Evolutionary conservation across 2,329 filamentous ascomycete genomes (phyloP).

Genomic region (Aureobasidium sp.): DNA sequence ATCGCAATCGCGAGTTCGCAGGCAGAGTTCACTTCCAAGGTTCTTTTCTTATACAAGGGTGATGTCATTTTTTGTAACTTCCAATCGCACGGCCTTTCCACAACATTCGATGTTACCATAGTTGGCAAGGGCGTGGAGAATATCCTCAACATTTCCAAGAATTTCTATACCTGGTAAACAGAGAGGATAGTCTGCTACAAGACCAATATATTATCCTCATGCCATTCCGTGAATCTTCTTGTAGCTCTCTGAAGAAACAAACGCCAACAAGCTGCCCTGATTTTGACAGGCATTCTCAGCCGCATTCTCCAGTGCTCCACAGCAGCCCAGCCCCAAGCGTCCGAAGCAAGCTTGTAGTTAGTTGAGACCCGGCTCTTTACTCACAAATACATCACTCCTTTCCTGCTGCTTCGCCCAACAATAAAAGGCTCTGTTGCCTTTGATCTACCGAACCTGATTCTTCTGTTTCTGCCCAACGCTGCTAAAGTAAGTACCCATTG

Average conservation of each 20-base stretch:
- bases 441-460: neutral
- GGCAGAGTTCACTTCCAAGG: neutral
- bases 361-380: neutral
- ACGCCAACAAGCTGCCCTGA: neutral
- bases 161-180: conserved; percentile 5
- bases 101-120: neutral
- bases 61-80: neutral
- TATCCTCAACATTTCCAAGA: conserved; percentile 11
- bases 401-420: conserved; percentile 1
- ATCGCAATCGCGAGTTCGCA: neutral
- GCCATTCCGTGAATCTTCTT: neutral
- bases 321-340: neutral
- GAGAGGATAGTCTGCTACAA: neutral
- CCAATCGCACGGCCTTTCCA: neutral
- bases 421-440: neutral
- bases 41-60: neutral
- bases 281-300: conserved; percentile 9
- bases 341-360: conserved; percentile 11
- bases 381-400: conserved; percentile 12
- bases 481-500: neutral
- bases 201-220: neutral
- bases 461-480: neutral
- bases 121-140: conserved; percentile 2
- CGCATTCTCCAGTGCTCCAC: conserved; percentile 12
- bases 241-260: neutral